These are phyloP conservation scores for Nakazawaea ambrosiae DNA, from an alignment of 805 yeast genomes.

Conservation along the genomic window DNA sequence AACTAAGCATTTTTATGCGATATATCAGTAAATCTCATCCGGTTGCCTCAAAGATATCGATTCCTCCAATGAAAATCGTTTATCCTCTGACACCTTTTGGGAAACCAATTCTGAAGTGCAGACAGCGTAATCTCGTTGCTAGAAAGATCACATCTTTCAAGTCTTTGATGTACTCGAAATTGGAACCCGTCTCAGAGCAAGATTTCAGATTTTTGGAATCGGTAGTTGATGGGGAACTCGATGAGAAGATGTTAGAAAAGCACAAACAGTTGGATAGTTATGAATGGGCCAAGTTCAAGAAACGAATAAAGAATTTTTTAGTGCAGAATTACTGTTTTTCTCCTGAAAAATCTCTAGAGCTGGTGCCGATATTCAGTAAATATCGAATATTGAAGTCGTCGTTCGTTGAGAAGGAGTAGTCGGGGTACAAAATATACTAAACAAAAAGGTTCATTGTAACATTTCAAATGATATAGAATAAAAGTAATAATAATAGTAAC, in stretches of 20 bases:
- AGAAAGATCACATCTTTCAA: slow-evolving; percentile 4
- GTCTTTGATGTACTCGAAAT: slow-evolving; percentile 4
- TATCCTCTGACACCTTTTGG: slow-evolving; percentile 5
- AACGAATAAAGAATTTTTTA: neutral
- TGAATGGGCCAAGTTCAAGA: neutral
- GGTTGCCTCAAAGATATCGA: neutral
- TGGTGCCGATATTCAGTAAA: no score
- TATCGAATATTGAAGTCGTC: no score
- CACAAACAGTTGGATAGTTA: neutral
- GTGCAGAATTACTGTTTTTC: no score
- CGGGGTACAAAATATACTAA: no score
- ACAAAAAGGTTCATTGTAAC: no score
- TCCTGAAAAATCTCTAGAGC: no score
- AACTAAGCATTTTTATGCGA: neutral
- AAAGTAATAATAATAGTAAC: neutral
- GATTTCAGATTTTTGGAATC: slow-evolving; percentile 4
- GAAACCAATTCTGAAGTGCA: slow-evolving; percentile 1
- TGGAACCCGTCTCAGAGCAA: neutral
- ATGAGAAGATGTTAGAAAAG: neutral
- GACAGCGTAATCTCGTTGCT: slow-evolving; percentile 1
- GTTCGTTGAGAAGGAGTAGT: no score
- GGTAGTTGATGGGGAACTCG: neutral
- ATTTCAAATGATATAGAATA: no score
- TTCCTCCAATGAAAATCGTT: neutral
- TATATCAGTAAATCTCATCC: slow-evolving; percentile 1